Conservation (phyloP, 768 basidiomycete species). For the Grammothele lineata region DNA sequence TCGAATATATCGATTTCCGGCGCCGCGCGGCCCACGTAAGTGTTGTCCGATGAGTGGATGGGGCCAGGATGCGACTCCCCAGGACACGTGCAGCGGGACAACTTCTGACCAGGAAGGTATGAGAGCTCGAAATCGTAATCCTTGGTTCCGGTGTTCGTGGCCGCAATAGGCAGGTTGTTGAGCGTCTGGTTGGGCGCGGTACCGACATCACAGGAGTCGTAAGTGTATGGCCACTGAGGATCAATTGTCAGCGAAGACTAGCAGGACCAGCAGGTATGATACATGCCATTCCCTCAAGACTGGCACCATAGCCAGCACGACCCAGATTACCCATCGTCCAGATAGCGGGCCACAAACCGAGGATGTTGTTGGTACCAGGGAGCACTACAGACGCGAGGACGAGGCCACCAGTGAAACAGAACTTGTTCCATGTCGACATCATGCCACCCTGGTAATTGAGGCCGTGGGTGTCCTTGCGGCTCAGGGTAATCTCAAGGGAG, state of each 20-base stretch:
- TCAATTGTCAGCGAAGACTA: neutral
- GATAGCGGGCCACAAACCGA: constrained; percentile 48
- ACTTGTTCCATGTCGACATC: constrained; percentile 69
- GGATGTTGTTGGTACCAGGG: constrained; percentile 57
- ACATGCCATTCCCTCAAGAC: constrained; percentile 75
- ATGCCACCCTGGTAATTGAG: constrained; percentile 41
- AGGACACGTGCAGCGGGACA: constrained; percentile 83
- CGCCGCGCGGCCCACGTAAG: constrained; percentile 75
- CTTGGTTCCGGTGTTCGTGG: constrained; percentile 54
- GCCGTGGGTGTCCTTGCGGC: constrained; percentile 47
- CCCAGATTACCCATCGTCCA: constrained; percentile 75
- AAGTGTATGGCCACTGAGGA: constrained; percentile 74
- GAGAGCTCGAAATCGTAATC: constrained; percentile 43
- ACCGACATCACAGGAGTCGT: constrained; percentile 73
- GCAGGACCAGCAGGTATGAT: neutral
- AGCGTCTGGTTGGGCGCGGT: constrained; percentile 63
- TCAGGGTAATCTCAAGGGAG: constrained; percentile 46
- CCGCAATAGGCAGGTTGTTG: constrained; percentile 61
- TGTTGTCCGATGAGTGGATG: constrained; percentile 56
- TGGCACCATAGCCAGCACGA: constrained; percentile 84
- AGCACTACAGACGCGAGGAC: constrained; percentile 62
- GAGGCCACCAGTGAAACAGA: constrained; percentile 85
- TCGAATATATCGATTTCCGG: constrained; percentile 93
- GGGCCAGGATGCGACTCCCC: constrained; percentile 86
- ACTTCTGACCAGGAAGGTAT: constrained; percentile 77